These are phyloP conservation scores for Annulohypoxylon maeteangense DNA, from an alignment of 495 filamentous ascomycete genomes.

Conservation along the genomic window DNA sequence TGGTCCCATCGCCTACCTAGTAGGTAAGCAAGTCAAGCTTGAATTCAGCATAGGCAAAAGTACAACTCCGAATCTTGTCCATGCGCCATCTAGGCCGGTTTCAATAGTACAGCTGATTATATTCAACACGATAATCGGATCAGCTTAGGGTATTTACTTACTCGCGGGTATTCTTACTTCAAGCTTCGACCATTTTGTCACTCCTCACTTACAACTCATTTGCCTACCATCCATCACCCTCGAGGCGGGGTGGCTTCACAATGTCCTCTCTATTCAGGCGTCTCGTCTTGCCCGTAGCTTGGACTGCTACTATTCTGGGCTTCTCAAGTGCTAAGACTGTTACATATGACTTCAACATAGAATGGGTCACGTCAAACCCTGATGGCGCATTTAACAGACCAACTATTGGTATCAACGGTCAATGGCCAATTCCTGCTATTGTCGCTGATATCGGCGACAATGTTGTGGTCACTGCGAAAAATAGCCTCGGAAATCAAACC, in stretches of 20 bases:
- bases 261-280: conserved; percentile 17
- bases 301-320: conserved; percentile 48
- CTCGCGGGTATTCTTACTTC: conserved; percentile 1
- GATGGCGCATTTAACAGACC: conserved; percentile 74
- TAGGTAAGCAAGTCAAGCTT: background rate
- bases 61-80: conserved; percentile 2
- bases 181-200: background rate
- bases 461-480: conserved; percentile 76
- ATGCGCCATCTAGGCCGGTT: background rate
- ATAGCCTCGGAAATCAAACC: conserved; percentile 74
- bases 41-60: background rate
- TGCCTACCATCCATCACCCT: conserved; percentile 4
- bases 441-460: conserved; percentile 76
- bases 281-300: conserved; percentile 45
- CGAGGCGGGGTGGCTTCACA: conserved; percentile 21
- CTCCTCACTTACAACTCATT: background rate
- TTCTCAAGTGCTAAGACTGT: conserved; percentile 66
- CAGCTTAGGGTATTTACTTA: conserved; percentile 5
- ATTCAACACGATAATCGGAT: background rate
- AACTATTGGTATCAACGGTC: conserved; percentile 81
- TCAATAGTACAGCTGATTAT: background rate
- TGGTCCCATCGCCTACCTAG: background rate
- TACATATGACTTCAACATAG: conserved; percentile 80
- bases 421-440: conserved; percentile 80
- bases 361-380: conserved; percentile 83